Evolutionary conservation across 192 early-diverging fungal genomes (phyloP).

Genomic region (Nowakowskiella sp.): DNA sequence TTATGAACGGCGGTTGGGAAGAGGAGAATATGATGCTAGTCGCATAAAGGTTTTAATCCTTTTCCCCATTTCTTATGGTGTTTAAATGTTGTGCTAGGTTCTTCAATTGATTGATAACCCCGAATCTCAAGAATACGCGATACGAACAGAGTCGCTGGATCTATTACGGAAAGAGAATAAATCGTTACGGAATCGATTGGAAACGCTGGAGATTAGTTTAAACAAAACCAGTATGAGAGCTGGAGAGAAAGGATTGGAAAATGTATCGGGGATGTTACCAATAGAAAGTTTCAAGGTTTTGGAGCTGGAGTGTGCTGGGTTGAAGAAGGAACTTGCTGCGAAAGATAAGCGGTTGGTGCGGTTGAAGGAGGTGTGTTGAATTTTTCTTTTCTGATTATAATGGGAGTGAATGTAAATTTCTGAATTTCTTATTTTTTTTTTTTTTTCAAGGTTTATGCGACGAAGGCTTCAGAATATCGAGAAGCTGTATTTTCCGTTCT

Average conservation of each 20-base stretch:
- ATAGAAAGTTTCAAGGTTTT: slow-evolving; percentile 46
- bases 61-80: no score
- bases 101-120: slow-evolving; percentile 74
- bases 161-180: slow-evolving; percentile 62
- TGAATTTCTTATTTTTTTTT: neutral
- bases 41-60: slow-evolving; percentile 49
- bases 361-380: slow-evolving; percentile 48
- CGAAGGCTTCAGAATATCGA: slow-evolving; percentile 63
- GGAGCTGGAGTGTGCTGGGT: slow-evolving; percentile 45
- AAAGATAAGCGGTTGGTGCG: slow-evolving; percentile 60
- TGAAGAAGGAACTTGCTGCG: slow-evolving; percentile 46
- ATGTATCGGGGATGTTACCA: slow-evolving; percentile 32
- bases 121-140: slow-evolving; percentile 51
- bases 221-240: neutral
- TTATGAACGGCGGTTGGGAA: slow-evolving; percentile 56
- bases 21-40: slow-evolving; percentile 50
- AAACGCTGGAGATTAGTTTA: slow-evolving; percentile 14
- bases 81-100: slow-evolving; percentile 33
- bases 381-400: neutral
- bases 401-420: neutral
- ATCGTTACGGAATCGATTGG: slow-evolving; percentile 39
- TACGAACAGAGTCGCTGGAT: slow-evolving; percentile 62
- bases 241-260: slow-evolving; percentile 11
- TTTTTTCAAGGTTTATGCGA: slow-evolving; percentile 46
- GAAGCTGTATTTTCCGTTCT: slow-evolving; percentile 66